phyloP scores from a whole-genome alignment of 768 basidiomycete genomes.

The Grammothele lineata region DNA sequence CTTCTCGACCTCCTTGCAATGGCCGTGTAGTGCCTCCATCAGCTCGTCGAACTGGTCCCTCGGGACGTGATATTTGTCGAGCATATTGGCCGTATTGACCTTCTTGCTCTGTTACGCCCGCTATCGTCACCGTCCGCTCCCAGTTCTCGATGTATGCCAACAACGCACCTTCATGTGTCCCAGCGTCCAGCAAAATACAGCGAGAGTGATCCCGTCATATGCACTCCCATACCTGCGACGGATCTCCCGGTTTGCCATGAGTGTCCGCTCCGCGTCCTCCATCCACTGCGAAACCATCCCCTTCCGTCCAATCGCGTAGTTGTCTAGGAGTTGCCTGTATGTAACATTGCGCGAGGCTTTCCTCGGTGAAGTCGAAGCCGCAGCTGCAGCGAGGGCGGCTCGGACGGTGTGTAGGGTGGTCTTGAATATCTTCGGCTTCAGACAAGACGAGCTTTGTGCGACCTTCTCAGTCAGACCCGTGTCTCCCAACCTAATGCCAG shows the following conservation, averaged over 20 bases:
- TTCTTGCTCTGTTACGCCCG: constrained; percentile 3
- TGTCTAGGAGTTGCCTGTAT: constrained; percentile 12
- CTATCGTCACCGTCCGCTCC: too few species aligned
- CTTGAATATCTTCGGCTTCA: constrained; percentile 25
- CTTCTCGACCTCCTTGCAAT: constrained; percentile 11
- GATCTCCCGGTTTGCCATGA: constrained; percentile 17
- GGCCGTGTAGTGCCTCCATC: constrained; percentile 7
- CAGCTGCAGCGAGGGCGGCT: constrained; percentile 15
- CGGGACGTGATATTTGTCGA: constrained; percentile 4
- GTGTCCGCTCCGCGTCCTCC: constrained; percentile 18
- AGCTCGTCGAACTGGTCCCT: constrained; percentile 17
- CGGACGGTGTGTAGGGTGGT: constrained; percentile 23
- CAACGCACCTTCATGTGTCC: constrained; percentile 15
- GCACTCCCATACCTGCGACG: constrained; percentile 9
- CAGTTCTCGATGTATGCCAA: too few species aligned
- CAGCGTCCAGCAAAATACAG: constrained; percentile 26
- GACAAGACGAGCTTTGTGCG: constrained; percentile 31
- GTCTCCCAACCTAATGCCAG: constrained; percentile 21
- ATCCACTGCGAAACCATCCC: constrained; percentile 18
- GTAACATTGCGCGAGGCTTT: constrained; percentile 1
- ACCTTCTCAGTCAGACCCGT: constrained; percentile 25
- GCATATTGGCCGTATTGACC: constrained; percentile 1
- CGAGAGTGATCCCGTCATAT: constrained; percentile 17
- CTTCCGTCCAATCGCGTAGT: constrained; percentile 11
- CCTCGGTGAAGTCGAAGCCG: constrained; percentile 2